Evolutionary conservation across 164 flowering plant genomes (phyloP), one percentile per base, ranked within the genome.

Genomic region (Chloranthus sessilifolius): DNA sequence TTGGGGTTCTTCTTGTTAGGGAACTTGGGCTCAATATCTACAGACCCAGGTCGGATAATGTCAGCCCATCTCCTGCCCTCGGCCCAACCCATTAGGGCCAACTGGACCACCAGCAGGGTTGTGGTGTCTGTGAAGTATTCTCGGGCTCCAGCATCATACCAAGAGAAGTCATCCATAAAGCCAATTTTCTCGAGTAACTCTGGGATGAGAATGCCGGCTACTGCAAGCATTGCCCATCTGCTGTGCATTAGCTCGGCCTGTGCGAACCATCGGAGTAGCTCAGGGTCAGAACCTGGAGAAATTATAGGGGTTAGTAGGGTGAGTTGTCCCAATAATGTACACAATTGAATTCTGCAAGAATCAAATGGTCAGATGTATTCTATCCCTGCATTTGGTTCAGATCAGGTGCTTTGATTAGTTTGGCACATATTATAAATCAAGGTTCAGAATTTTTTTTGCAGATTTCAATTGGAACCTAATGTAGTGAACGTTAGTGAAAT

Each of bases 1-100:
- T 50, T 75, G 0, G 88, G 87, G 37, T 67, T 79, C 62, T 50
- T 72, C 48, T 51, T 76, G 22, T 78, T 53, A 0, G 91, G 89
- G 1, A 81, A 38, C n/a, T 65, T 81, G 7, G 78, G 88, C 50
- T 87, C 80, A 11, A 78, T 82, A 50, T 81, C 84, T 0, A 87
- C 96, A 1, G 78, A 58, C 0, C 98, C 96, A 1, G 95, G 95
- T 1, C 77, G 81, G 10, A 82, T 15, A 16, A 77, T 35, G 47
- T 90, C 95, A 25, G 88, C 91, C 98, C 95, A 90, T 67, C 95
- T 69, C 48, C 95, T 68, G 0, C 89, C 95, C 63, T 90, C 98
- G 0, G 65, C 98, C 95, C 95, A 90, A 0, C 85, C 95, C 89
- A 90, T 82, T 52, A 90, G 58, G 22, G 50, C 72, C 52, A 90